These are phyloP conservation scores for Aureobasidium melanogenum DNA, from an alignment of 2,329 filamentous ascomycete genomes.

Conservation along the genomic window DNA sequence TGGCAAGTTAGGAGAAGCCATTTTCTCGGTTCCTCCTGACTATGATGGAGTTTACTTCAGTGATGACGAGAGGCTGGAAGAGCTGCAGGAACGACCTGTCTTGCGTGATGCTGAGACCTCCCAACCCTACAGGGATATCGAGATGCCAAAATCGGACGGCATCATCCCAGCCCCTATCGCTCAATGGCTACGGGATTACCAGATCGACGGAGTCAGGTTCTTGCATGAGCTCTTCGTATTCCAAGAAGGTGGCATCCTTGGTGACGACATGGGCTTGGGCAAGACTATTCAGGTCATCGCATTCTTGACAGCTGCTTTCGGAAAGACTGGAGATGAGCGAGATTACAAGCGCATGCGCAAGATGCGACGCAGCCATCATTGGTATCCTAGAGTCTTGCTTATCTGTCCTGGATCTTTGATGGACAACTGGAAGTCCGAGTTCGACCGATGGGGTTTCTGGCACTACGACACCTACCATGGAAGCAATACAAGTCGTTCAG, in stretches of 20 bases:
- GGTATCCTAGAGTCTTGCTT: conserved; percentile 80
- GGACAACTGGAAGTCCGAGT: conserved; percentile 81
- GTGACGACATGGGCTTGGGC: conserved; percentile 95
- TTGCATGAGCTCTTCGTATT: conserved; percentile 84
- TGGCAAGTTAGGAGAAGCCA: conserved; percentile 54
- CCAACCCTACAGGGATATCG: conserved; percentile 64
- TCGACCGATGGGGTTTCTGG: conserved; percentile 94
- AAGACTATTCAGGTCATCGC: conserved; percentile 96
- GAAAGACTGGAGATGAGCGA: conserved; percentile 82
- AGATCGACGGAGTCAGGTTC: conserved; percentile 76
- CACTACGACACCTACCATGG: conserved; percentile 77
- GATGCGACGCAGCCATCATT: conserved; percentile 56
- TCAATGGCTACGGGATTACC: conserved; percentile 86
- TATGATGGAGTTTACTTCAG: conserved; percentile 70
- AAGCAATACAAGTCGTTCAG: conserved; percentile 48
- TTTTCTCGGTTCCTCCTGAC: conserved; percentile 66
- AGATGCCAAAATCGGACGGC: conserved; percentile 65
- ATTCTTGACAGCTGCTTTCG: conserved; percentile 84
- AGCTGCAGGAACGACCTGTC: conserved; percentile 59
- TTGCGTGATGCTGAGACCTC: conserved; percentile 59
- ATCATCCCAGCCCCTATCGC: conserved; percentile 82
- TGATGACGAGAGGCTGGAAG: conserved; percentile 54
- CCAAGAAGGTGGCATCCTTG: conserved; percentile 81
- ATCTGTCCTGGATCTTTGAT: conserved; percentile 85
- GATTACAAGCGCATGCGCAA: conserved; percentile 84